Evolutionary conservation across 306 rosid genomes (phyloP).

Genomic region (Rosa multiflora): DNA sequence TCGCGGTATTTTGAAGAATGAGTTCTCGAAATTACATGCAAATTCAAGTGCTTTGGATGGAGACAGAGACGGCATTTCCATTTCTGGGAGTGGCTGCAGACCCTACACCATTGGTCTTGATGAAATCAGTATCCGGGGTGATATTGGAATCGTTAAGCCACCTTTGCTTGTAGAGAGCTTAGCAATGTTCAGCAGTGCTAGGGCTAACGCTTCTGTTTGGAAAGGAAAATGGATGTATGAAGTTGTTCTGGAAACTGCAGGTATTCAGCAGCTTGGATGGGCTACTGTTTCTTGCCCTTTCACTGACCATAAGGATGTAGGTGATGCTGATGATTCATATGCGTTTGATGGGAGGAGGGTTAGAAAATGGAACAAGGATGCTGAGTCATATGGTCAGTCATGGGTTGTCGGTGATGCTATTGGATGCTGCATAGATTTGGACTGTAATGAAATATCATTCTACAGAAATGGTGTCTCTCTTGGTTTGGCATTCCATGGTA

Average conservation of each 20-base stretch:
- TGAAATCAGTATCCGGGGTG: conserved; percentile 72
- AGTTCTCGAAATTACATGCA: conserved; percentile 43
- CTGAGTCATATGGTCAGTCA: conserved; percentile 78
- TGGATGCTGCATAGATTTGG: conserved; percentile 97
- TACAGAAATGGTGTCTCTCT: conserved; percentile 84
- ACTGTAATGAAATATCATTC: conserved; percentile 72
- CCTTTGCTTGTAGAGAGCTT: conserved; percentile 80
- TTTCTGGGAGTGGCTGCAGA: conserved; percentile 36
- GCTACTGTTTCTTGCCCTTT: conserved; percentile 90
- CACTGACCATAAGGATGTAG: conserved; percentile 89
- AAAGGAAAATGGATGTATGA: conserved; percentile 99
- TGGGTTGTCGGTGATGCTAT: conserved; percentile 98
- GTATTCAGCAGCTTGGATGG: conserved; percentile 98
- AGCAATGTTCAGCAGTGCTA: conserved; percentile 88
- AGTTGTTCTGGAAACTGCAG: conserved; percentile 86
- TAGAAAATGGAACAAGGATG: conserved; percentile 89
- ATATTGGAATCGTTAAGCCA: conserved; percentile 55
- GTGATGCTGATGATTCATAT: conserved; percentile 90
- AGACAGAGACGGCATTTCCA: conserved; percentile 50
- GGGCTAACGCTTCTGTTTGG: conserved; percentile 84
- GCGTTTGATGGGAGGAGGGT: conserved; percentile 98
- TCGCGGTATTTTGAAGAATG: conserved; percentile 51
- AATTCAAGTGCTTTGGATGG: conserved; percentile 31
- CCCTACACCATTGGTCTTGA: conserved; percentile 57
- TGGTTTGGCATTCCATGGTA: conserved; percentile 84